Base-by-base conservation (phyloP, 495 filamentous ascomycete genomes). In the Diplogelasinospora grovesii region DNA sequence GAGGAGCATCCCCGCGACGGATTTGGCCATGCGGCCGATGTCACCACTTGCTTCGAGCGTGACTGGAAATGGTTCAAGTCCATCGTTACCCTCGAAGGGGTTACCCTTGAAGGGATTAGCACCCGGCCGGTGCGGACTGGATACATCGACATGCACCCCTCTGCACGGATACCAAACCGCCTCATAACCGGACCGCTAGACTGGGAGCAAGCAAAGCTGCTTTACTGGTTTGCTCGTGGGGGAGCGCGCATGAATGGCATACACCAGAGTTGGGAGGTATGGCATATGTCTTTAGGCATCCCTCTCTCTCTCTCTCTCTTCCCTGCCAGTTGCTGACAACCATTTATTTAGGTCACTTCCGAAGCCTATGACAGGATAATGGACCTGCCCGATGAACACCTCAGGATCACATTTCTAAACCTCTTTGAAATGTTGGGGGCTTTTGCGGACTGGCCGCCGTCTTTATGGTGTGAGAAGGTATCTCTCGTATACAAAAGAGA, bases 211-310 rank as follows among this genome's bases (percentile, higher is more conserved):
- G 41, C 54, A 4, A 54, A 56, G 44, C 54, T 61, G 32, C 38
- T 61, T 0, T 68, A 57, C 45, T 70, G 67, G 67, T 27, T 65
- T 10, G 25, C 59, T 10, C 63, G 53, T 21, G 54, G 39, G 7
- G 59, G 65, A 0, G 59, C 58, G 15, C 31, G 13, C 0, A 14
- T 61, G 15, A n/a, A n/a, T 19, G 38, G 7, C 14, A 15, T 0
- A 28, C n/a, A 33, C 14, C 54, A 61, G 11, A 60, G 46, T 1
- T 67, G 65, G 66, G 65, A 69, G 44, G 32, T 62, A 16, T 53
- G 53, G 43, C 4, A 5, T 7, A 1, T n/a, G n/a, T n/a, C n/a
- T n/a, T n/a, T n/a, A n/a, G n/a, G n/a, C n/a, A n/a, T n/a, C n/a
- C n/a, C n/a, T n/a, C n/a, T 16, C 3, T 18, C 19, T 40, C 29